phyloP scores from a whole-genome alignment of 306 rosid genomes.

The Fagus crenata region DNA sequence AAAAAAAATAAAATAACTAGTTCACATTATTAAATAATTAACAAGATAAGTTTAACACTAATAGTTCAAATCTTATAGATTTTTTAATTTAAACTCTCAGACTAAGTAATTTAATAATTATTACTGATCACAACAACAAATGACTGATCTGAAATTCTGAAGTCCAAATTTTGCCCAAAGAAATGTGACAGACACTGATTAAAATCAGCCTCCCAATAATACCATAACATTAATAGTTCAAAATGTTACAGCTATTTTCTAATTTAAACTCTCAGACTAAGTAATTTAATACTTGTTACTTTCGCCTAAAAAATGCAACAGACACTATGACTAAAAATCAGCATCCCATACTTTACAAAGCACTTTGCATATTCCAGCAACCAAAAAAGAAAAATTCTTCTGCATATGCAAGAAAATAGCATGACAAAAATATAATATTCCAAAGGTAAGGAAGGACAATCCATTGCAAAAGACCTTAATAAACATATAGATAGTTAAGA shows the following conservation, averaged over 20 bases:
- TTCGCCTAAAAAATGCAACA: slow-evolving; percentile 3
- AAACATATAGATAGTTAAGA: slow-evolving; percentile 9
- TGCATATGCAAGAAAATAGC: background rate
- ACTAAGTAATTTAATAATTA: background rate
- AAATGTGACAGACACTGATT: no score
- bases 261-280: background rate
- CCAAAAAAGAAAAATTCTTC: background rate
- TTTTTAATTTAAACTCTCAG: background rate
- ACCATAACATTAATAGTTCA: background rate
- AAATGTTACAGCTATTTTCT: background rate
- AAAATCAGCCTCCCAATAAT: no score
- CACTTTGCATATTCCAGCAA: no score
- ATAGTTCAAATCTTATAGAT: background rate
- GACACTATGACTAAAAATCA: background rate
- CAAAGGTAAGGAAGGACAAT: background rate
- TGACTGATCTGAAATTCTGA: no score
- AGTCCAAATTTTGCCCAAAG: no score
- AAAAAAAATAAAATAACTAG: no score
- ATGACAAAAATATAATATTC: background rate
- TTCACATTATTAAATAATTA: no score
- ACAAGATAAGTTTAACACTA: background rate
- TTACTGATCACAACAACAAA: no score
- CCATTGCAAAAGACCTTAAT: slow-evolving; percentile 13
- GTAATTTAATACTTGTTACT: background rate
- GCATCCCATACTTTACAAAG: background rate